Conservation (phyloP, 1,139 yeast genomes). For the Groenewaldozyma sp. region DNA sequence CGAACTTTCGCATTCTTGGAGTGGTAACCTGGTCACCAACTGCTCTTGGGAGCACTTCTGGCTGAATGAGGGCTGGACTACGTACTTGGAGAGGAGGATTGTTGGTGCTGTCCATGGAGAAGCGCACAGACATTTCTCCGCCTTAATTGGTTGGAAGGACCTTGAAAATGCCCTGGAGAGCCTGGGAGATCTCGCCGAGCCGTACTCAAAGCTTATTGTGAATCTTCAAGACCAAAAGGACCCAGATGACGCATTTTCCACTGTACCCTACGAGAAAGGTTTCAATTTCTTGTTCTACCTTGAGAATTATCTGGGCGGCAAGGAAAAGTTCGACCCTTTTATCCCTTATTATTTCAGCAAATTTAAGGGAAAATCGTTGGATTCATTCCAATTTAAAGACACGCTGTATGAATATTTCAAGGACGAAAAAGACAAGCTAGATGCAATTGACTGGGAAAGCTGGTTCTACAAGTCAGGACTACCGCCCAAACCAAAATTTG, state of each 20-base stretch:
- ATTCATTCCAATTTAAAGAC: slow-evolving; percentile 73
- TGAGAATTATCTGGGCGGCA: slow-evolving; percentile 59
- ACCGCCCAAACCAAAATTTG: slow-evolving; percentile 70
- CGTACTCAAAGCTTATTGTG: slow-evolving; percentile 61
- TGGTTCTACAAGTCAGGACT: slow-evolving; percentile 80
- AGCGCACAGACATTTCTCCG: slow-evolving; percentile 64
- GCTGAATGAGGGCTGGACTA: slow-evolving; percentile 97
- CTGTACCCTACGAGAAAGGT: slow-evolving; percentile 90
- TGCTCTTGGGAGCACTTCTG: slow-evolving; percentile 92
- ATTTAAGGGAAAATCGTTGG: slow-evolving; percentile 63
- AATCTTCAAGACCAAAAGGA: slow-evolving; percentile 53
- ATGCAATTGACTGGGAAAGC: slow-evolving; percentile 69
- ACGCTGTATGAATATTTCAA: slow-evolving; percentile 51
- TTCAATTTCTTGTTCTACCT: slow-evolving; percentile 66
- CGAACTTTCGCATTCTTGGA: slow-evolving; percentile 89
- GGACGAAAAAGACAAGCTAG: slow-evolving; percentile 39
- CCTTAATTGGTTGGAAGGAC: slow-evolving; percentile 85
- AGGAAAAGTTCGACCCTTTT: slow-evolving; percentile 60
- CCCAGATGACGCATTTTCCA: slow-evolving; percentile 84
- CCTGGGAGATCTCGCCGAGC: slow-evolving; percentile 40
- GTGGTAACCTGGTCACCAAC: slow-evolving; percentile 83
- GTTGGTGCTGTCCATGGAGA: slow-evolving; percentile 72
- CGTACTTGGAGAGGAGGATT: slow-evolving; percentile 79
- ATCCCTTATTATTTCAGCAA: slow-evolving; percentile 67
- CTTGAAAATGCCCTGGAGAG: slow-evolving; percentile 55